phyloP scores from a whole-genome alignment of 2,329 filamentous ascomycete genomes.

The Arthroderma sp. region DNA sequence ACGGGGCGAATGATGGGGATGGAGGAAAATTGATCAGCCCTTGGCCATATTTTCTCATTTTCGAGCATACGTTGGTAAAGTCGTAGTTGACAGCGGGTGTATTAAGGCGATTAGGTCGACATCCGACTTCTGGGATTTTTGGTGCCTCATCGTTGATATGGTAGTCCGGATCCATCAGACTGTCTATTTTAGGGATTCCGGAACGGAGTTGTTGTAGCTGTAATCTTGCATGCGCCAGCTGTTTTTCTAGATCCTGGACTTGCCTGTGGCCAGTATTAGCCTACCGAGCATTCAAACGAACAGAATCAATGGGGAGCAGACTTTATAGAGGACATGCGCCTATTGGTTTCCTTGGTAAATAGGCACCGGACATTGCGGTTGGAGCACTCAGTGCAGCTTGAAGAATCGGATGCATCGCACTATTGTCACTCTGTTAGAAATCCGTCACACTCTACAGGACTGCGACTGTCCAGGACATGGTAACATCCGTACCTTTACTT shows the following conservation, averaged over 20 bases:
- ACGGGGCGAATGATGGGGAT: constrained; percentile 46
- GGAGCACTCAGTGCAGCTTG: constrained; percentile 93
- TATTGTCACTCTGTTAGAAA: constrained; percentile 15
- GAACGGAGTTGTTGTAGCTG: constrained; percentile 65
- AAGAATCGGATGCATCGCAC: constrained; percentile 93
- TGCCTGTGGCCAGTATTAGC: constrained; percentile 39
- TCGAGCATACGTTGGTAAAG: constrained; percentile 56
- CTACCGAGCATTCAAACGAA: constrained; percentile 1
- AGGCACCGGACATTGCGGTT: constrained; percentile 95
- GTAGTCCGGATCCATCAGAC: constrained; percentile 31
- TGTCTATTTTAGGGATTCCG: constrained; percentile 41
- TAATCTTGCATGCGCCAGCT: constrained; percentile 65
- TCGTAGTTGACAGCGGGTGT: constrained; percentile 52
- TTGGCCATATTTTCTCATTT: constrained; percentile 58
- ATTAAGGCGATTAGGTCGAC: constrained; percentile 51
- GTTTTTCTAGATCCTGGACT: constrained; percentile 90
- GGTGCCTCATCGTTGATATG: constrained; percentile 31
- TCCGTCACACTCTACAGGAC: no score
- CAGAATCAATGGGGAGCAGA: constrained; percentile 24
- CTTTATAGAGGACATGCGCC: constrained; percentile 98
- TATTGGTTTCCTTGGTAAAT: constrained; percentile 97
- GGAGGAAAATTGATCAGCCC: constrained; percentile 70
- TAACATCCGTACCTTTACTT: constrained; percentile 43
- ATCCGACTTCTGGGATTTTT: constrained; percentile 52
- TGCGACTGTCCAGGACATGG: constrained; percentile 5